Percentiles rank a stretch among this genome's conserved stretches.
These are phyloP conservation scores for Entamoeba invadens DNA, from an alignment of 208 protist species.

Conservation along the genomic window DNA sequence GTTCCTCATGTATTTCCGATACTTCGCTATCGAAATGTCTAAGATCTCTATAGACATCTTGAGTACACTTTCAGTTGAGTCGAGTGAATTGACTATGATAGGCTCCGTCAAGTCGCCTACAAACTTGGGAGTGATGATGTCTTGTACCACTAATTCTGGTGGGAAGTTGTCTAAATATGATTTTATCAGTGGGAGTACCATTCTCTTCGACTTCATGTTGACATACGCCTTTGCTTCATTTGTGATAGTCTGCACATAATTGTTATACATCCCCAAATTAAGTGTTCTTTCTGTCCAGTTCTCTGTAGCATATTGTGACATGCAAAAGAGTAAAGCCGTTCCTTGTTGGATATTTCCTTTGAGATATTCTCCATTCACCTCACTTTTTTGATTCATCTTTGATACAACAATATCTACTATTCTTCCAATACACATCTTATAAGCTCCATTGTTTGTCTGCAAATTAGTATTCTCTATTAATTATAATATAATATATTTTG, in stretches of 20 bases:
- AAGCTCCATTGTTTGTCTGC: not conserved
- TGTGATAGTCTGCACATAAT: not conserved
- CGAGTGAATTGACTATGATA: not conserved
- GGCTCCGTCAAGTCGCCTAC: not conserved
- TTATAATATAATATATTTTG: too few relatives aligned
- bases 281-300: not conserved
- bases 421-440: not conserved
- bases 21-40: not conserved
- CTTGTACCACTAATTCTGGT: not conserved
- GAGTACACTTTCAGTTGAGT: not conserved
- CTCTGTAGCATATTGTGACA: not conserved
- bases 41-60: not conserved
- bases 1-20: not conserved
- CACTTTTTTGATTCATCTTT: not conserved
- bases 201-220: not conserved
- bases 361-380: not conserved
- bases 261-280: not conserved
- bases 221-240: not conserved
- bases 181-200: not conserved
- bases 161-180: not conserved
- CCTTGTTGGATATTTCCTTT: conserved; percentile 1
- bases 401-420: not conserved
- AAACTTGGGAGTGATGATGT: not conserved
- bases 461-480: too few relatives aligned
- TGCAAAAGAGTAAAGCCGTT: not conserved